These are phyloP conservation scores for Centaurea solstitialis DNA, from an alignment of 129 eudicot species.

Conservation along the genomic window DNA sequence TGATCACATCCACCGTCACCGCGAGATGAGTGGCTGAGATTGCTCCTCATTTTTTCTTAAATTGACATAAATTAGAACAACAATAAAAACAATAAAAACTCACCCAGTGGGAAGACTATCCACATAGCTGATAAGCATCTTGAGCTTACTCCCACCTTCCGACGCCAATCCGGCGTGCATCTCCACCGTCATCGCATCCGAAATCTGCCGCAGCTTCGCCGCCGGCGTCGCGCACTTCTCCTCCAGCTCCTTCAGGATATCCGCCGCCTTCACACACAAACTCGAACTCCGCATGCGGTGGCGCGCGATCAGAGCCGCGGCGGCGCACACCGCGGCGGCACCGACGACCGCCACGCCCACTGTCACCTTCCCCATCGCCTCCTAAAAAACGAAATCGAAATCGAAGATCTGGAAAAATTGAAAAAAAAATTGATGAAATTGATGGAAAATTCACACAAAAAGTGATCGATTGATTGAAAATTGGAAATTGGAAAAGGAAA, in stretches of 20 bases:
- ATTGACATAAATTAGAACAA: too few species aligned
- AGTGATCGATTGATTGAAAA: too few species aligned
- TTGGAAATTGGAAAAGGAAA: background rate
- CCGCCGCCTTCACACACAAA: conserved; percentile 48
- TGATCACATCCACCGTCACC: too few species aligned
- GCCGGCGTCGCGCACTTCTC: conserved; percentile 66
- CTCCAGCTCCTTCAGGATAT: conserved; percentile 63
- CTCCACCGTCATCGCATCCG: conserved; percentile 86
- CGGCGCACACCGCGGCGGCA: conserved; percentile 66
- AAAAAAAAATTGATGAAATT: too few species aligned
- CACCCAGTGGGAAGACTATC: conserved; percentile 95
- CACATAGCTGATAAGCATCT: conserved; percentile 87
- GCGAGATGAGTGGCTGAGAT: too few species aligned
- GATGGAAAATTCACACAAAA: background rate
- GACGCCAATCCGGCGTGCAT: conserved; percentile 91
- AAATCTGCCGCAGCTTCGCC: conserved; percentile 54
- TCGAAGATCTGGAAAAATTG: background rate
- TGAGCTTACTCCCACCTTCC: conserved; percentile 79
- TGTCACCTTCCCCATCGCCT: conserved; percentile 59
- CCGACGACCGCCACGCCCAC: conserved; percentile 64
- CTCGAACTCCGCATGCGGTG: conserved; percentile 44
- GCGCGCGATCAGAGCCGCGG: conserved; percentile 55
- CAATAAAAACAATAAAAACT: too few species aligned
- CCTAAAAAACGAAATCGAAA: background rate
- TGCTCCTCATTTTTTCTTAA: too few species aligned